Conservation (phyloP, 805 yeast genomes). For the Lachancea fermentati region DNA sequence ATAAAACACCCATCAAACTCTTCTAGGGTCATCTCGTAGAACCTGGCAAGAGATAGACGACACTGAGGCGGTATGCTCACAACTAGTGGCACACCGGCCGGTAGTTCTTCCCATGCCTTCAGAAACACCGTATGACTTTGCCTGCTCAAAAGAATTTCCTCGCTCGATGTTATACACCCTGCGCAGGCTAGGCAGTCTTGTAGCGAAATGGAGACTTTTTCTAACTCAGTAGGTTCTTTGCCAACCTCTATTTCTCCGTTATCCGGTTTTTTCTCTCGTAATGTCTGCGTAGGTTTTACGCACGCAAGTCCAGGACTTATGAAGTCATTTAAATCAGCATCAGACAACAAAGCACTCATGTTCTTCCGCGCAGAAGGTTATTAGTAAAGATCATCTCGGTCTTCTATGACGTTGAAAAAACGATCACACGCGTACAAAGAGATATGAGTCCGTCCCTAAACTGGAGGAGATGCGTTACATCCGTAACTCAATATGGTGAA, state of each 20-base stretch:
- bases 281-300: slow-evolving; percentile 65
- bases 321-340: slow-evolving; percentile 89
- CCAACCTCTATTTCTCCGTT: slow-evolving; percentile 57
- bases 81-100: slow-evolving; percentile 45
- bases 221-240: slow-evolving; percentile 48
- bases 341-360: slow-evolving; percentile 86
- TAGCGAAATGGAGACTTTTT: slow-evolving; percentile 81
- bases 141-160: slow-evolving; percentile 83
- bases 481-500: too few species aligned
- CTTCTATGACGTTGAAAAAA: too few species aligned
- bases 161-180: slow-evolving; percentile 97
- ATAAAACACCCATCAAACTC: slow-evolving; percentile 58
- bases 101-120: slow-evolving; percentile 42
- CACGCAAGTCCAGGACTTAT: slow-evolving; percentile 94
- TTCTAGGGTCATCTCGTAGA: slow-evolving; percentile 46
- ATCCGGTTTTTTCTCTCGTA: slow-evolving; percentile 16
- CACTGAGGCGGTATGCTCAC: slow-evolving; percentile 83
- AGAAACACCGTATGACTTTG: slow-evolving; percentile 82
- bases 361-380: too few species aligned
- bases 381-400: too few species aligned
- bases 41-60: slow-evolving; percentile 73
- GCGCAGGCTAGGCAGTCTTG: slow-evolving; percentile 95
- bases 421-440: too few species aligned
- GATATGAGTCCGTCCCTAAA: too few species aligned
- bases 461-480: too few species aligned